Base-by-base conservation (phyloP, 1,284 basidiomycete species). In the Tylopilus sp. region DNA sequence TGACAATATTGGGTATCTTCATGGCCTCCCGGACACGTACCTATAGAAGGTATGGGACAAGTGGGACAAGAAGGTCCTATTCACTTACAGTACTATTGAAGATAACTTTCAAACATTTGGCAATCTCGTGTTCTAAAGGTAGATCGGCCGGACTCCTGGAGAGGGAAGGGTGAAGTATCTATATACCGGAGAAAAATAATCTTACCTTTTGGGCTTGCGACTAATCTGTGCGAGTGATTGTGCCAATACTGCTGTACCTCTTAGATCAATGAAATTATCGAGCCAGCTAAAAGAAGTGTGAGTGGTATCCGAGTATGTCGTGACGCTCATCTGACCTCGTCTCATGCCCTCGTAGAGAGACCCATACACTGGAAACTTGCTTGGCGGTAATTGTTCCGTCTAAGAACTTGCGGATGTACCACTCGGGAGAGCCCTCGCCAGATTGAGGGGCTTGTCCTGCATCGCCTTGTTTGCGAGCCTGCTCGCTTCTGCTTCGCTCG, bases 401-500 rank as follows among this genome's bases (percentile, higher is more conserved):
- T 68, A 95, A 76, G 66, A 96, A 93, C 68, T 86, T 91, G 68
- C 85, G 83, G 59, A 95, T 84, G 65, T 92, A 96, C 86, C 84
- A 93, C 65, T 92, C 85, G 2, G 90, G 90, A 17, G 84, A 80
- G 53, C 85, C 82, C 52, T 82, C 80, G 17, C 78, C 69, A 38
- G 77, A 75, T 24, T 73, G 67, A 18, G 68, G 66, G 14, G 77
- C 63, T 55, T 78, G 78, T 14, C 82, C 82, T 4, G 73, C 62
- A 51, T 85, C 82, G 18, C 67, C 69, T 59, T 82, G 80, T 62
- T 76, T 83, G 59, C 76, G 79, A 35, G 74, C 74, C 60, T 79
- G 77, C 57, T 84, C 80, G 57, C 81, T 78, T 56, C 77, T 73
- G 44, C 70, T 74, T 58, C 75, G 79, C 58, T 83, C 83, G 45